Evolutionary conservation across 2,329 filamentous ascomycete genomes (phyloP), one percentile per base, ranked within the genome.

Genomic region (Hirsutella minnesotensis): DNA sequence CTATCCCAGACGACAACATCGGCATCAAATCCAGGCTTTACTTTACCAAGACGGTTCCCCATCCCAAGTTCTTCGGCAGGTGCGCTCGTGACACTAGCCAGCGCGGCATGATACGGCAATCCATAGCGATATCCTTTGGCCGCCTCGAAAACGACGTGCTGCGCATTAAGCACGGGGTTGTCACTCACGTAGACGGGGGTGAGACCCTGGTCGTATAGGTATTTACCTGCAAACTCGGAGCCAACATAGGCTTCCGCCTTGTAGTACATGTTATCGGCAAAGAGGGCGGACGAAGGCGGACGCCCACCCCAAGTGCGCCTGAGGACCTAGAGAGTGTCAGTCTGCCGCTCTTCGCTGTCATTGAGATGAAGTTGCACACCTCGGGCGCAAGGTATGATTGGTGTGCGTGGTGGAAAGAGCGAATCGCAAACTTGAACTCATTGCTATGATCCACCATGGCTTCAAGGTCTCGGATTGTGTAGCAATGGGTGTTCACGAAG

Each of bases 181-280:
- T 83, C 79, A 46, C 73, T 79, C n/a, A 84, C 79, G 49, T 81
- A 83, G 19, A 82, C 72, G 1, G 78, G 70, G 0, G 78, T 82
- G 27, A 85, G 65, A 21, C 75, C 79, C 44, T 74, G 69, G 19
- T 83, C 79, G 49, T 77, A 77, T 0, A 85, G 67, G 4, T 77
- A 68, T 54, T 81, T 83, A 21, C 79, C 80, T 2, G 80, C 79
- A 46, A 74, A 74, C 55, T 83, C 77, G 10, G 77, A 81, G 0
- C 72, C 80, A 4, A 74, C 64, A 50, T 80, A 82, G 0, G 79
- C 65, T 60, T 85, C 81, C 1, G 73, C 67, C 60, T 85, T 83
- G 68, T 83, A 85, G 56, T 75, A 81, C 75, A 83, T 83, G 55
- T 79, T 82, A 53, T 84, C 79, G 9, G 81, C 79, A 51, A 85